Percentiles rank a stretch among this genome's conserved stretches.
Evolutionary conservation across 495 filamentous ascomycete genomes (phyloP).

Genomic region (Oidiodendron maius): DNA sequence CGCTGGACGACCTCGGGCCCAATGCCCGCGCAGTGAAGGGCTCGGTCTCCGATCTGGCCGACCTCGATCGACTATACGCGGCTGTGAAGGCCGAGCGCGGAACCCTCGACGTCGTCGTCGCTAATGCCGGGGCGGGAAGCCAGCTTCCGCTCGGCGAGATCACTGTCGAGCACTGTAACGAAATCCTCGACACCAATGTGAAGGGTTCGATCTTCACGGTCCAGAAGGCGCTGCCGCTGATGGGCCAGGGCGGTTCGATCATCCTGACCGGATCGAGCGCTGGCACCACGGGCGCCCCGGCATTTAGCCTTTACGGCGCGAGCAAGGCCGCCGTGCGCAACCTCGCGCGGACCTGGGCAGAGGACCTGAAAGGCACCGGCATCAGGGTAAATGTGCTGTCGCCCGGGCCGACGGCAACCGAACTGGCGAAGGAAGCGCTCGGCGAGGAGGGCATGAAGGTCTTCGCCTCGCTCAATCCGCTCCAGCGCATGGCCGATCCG

Average conservation of each 20-base stretch:
- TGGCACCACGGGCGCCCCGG: slow-evolving; percentile 16
- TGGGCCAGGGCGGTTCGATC: slow-evolving; percentile 21
- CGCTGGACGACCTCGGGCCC: slow-evolving; percentile 7
- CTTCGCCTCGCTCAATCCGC: slow-evolving; percentile 13
- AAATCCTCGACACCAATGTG: slow-evolving; percentile 23
- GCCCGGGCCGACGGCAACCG: slow-evolving; percentile 19
- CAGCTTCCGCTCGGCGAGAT: slow-evolving; percentile 21
- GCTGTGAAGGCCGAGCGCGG: slow-evolving; percentile 20
- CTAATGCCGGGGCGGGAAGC: slow-evolving; percentile 17
- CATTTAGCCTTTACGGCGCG: slow-evolving; percentile 17
- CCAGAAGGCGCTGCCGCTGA: slow-evolving; percentile 18
- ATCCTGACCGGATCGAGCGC: slow-evolving; percentile 23
- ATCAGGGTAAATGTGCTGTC: slow-evolving; percentile 21
- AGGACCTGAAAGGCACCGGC: slow-evolving; percentile 19
- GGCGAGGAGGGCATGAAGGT: slow-evolving; percentile 21
- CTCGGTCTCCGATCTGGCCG: slow-evolving; percentile 20
- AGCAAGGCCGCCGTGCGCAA: slow-evolving; percentile 23
- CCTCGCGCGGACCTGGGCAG: slow-evolving; percentile 18
- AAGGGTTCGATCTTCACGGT: slow-evolving; percentile 21
- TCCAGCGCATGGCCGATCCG: slow-evolving; percentile 20
- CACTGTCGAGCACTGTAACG: slow-evolving; percentile 20
- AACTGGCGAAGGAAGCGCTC: slow-evolving; percentile 19
- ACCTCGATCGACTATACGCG: slow-evolving; percentile 19
- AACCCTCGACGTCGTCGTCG: slow-evolving; percentile 20
- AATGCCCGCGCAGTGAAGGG: slow-evolving; percentile 17